Conservation (phyloP, 106 monocot species). For the Acorus calamus region DNA sequence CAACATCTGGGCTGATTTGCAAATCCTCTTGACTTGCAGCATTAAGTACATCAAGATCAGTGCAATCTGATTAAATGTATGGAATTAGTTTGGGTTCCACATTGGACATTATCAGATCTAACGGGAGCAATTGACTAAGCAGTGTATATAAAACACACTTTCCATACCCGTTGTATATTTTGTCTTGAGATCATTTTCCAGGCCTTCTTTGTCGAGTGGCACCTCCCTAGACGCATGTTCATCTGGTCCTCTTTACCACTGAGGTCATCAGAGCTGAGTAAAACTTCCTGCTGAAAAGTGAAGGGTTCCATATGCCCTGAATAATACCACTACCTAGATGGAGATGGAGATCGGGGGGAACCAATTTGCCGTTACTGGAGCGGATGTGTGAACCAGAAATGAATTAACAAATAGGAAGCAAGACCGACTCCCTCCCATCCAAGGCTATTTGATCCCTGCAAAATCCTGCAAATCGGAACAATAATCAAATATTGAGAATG, state of each 20-base stretch:
- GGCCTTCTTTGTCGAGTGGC: conserved; percentile 11
- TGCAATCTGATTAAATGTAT: conserved; percentile 8
- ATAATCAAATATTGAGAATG: too few relatives aligned
- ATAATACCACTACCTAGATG: too few relatives aligned
- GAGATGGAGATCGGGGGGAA: too few relatives aligned
- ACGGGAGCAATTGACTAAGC: too few relatives aligned
- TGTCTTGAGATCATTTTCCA: conserved; percentile 5
- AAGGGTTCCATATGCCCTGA: conserved; percentile 51
- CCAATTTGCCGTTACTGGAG: too few relatives aligned
- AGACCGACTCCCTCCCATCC: too few relatives aligned
- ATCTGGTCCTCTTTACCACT: conserved; percentile 14
- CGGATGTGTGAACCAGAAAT: too few relatives aligned
- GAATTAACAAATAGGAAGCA: too few relatives aligned
- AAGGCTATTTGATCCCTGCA: conserved; percentile 47
- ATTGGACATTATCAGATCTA: conserved; percentile 1
- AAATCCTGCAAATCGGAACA: background rate
- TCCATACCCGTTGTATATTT: conserved; percentile 36
- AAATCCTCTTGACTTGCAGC: conserved; percentile 15
- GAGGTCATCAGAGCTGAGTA: conserved; percentile 24
- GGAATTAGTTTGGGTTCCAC: too few relatives aligned
- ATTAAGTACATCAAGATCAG: conserved; percentile 16
- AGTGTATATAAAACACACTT: too few relatives aligned
- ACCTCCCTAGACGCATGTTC: conserved; percentile 7
- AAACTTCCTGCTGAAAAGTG: conserved; percentile 33
- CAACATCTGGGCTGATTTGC: conserved; percentile 11